Percentiles rank a stretch among this genome's conserved stretches.
Conservation (phyloP, 257 asterid species). For the Forsythia viridissima region DNA sequence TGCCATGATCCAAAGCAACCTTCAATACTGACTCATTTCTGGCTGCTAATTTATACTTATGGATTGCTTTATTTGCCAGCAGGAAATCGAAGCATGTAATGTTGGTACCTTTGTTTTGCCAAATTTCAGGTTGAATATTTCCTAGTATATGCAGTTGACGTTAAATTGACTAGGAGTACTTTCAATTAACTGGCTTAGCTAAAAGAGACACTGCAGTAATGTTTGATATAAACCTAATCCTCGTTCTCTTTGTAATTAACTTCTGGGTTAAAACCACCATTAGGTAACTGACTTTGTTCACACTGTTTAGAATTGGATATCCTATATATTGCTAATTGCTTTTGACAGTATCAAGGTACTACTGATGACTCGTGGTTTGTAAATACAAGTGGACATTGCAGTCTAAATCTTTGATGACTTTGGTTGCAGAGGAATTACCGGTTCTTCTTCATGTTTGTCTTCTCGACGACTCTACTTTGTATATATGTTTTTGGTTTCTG, state of each 20-base stretch:
- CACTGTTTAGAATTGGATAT: neutral
- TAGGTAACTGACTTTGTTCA: neutral
- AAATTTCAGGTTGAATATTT: neutral
- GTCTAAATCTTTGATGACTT: constrained; percentile 8
- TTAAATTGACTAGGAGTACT: neutral
- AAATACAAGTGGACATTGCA: constrained; percentile 2
- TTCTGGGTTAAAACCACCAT: neutral
- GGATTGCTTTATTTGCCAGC: too few species aligned
- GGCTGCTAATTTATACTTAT: too few species aligned
- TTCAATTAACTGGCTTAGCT: neutral
- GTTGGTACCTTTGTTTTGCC: neutral
- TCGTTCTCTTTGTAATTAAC: neutral
- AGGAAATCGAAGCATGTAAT: neutral
- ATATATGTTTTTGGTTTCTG: constrained; percentile 86
- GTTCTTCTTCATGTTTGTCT: constrained; percentile 98
- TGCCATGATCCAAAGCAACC: constrained; percentile 78
- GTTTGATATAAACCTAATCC: neutral
- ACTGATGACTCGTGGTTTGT: constrained; percentile 2
- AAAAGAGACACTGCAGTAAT: neutral
- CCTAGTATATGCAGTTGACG: neutral
- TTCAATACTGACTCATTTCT: constrained; percentile 55
- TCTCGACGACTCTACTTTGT: constrained; percentile 93
- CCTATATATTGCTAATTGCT: neutral
- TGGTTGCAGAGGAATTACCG: constrained; percentile 91
- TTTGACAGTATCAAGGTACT: neutral